A percentile compares a stretch with the other conserved stretches of the same genome.
Evolutionary conservation across 2,329 filamentous ascomycete species (phyloP).

Genomic region (Onygenales sp.): DNA sequence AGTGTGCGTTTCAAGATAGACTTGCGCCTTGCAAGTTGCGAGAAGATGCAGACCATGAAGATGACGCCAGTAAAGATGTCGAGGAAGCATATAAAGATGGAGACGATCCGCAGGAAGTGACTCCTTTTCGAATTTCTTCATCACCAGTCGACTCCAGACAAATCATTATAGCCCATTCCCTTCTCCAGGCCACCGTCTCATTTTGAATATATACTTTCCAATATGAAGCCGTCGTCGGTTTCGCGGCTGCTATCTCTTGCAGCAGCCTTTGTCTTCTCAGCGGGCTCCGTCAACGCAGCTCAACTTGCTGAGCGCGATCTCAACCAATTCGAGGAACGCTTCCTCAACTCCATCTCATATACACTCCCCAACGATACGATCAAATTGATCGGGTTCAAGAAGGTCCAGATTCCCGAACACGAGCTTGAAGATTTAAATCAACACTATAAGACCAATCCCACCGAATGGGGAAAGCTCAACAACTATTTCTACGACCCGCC

Average conservation of each 20-base stretch:
- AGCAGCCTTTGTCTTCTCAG: neutral
- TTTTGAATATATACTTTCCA: neutral
- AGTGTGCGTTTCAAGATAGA: too few species aligned
- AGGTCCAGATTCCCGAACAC: conserved; percentile 1
- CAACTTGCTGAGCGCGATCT: conserved; percentile 1
- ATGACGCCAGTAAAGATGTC: too few species aligned
- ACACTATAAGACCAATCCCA: neutral
- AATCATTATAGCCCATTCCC: neutral
- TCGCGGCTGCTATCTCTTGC: neutral
- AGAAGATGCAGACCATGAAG: too few species aligned
- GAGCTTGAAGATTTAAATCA: neutral
- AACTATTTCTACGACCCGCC: conserved; percentile 1
- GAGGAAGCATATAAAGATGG: neutral
- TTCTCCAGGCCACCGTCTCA: too few species aligned
- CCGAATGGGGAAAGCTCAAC: neutral
- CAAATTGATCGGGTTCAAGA: conserved; percentile 6
- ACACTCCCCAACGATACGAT: conserved; percentile 3
- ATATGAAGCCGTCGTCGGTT: neutral
- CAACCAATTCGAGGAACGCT: conserved; percentile 3
- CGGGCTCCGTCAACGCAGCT: neutral
- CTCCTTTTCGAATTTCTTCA: neutral
- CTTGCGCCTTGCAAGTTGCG: too few species aligned
- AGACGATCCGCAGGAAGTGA: neutral
- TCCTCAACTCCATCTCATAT: neutral
- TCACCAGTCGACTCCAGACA: neutral